Evolutionary conservation across 306 rosid species (phyloP), one percentile per base, ranked within the genome.

Genomic region (Ammopiptanthus mongolicus): DNA sequence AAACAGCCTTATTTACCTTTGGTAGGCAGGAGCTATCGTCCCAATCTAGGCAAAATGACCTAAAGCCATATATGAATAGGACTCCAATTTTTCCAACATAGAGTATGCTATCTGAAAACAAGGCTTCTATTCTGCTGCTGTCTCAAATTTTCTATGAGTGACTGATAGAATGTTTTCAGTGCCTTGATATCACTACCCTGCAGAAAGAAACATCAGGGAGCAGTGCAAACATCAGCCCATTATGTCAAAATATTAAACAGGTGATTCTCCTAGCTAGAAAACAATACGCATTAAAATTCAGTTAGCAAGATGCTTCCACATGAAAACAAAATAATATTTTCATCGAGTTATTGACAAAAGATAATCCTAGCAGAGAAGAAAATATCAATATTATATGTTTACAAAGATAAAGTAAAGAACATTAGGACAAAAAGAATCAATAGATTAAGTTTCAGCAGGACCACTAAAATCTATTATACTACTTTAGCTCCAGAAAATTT

Each of bases 131-230:
- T 92, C 83, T 85, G 94, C 85, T 90, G 97, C 70, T 48, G 46
- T 81, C 95, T 91, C 83, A 90, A 84, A 76, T 78, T 94, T 85
- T 94, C 98, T 65, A 90, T 74, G 53, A 90, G 87, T 3, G 91
- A 84, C 86, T 83, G 96, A 72, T 83, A 91, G 81, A 88, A 91
- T 59, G 96, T 83, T 84, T 86, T 90, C 71, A 94, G 82, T 9
- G 86, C 93, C 90, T 86, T 94, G 8, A 91, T 79, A 81, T 94
- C 98, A 55, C 80, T 81, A 56, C 86, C 97, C 98, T 91, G 89
- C 82, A 84, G 19, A 80, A 78, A 65, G 39, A 72, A 80, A 73
- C 57, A 84, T 55, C 3, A 1, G 23, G 51, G 28, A 17, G 50
- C 59, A 65, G n/a, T 13, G 25, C 17, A 56, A 61, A 73, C 31